Evolutionary conservation across 371 early-diverging fungal species (phyloP).

Genomic region (Actinomortierella ambigua): DNA sequence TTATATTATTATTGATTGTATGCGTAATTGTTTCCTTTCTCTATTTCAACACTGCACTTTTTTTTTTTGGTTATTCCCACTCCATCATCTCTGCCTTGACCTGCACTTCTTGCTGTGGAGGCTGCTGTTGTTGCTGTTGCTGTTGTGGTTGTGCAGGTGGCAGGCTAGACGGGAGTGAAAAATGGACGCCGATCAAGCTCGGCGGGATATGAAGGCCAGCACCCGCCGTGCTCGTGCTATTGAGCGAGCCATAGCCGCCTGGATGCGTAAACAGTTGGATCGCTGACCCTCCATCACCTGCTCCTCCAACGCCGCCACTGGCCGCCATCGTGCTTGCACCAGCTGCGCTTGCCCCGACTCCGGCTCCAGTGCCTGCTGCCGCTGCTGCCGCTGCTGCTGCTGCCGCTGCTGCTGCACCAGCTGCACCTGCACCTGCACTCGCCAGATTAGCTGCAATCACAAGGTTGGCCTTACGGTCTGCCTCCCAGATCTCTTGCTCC

Average conservation of each 20-base stretch:
- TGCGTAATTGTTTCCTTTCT: conserved; percentile 5
- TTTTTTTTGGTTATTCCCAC: conserved; percentile 14
- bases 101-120: conserved; percentile 11
- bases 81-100: conserved; percentile 38
- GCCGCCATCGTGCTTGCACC: neutral
- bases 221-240: neutral
- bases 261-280: conserved; percentile 20
- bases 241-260: conserved; percentile 35
- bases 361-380: neutral
- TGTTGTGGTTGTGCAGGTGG: neutral
- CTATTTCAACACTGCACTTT: conserved; percentile 1
- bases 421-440: conserved; percentile 8
- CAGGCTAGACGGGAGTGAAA: neutral
- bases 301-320: conserved; percentile 4
- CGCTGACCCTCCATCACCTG: conserved; percentile 7
- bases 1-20: no score
- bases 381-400: neutral
- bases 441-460: conserved; percentile 11
- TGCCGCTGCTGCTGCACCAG: conserved; percentile 9
- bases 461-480: conserved; percentile 32
- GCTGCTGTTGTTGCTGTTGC: neutral
- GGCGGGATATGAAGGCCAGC: neutral
- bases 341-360: neutral
- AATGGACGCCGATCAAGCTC: neutral
- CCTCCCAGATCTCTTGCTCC: conserved; percentile 36